Percentiles rank a stretch among this genome's conserved stretches.
phyloP scores from a whole-genome alignment of 495 filamentous ascomycete species.

The Neurospora pannonica region DNA sequence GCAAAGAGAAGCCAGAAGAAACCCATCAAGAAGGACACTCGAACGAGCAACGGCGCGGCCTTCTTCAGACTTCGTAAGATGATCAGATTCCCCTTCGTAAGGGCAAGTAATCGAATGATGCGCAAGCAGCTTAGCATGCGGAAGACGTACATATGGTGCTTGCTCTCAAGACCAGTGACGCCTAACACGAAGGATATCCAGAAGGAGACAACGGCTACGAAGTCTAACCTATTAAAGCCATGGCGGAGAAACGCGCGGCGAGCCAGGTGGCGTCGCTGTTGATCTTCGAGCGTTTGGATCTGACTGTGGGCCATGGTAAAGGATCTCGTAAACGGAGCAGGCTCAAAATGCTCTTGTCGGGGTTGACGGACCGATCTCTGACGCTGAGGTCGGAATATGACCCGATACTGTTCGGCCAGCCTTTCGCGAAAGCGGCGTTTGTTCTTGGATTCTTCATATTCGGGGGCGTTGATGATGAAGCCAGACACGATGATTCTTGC shows the following conservation, averaged over 20 bases:
- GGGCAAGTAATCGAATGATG: conserved; percentile 75
- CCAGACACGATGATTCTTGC: conserved; percentile 85
- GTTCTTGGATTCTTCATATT: conserved; percentile 73
- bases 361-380: conserved; percentile 50
- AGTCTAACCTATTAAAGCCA: conserved; percentile 91
- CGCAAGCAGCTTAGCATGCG: conserved; percentile 92
- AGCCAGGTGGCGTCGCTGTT: conserved; percentile 74
- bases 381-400: conserved; percentile 72
- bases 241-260: conserved; percentile 89
- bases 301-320: conserved; percentile 56
- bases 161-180: conserved; percentile 53
- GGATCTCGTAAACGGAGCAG: conserved; percentile 68
- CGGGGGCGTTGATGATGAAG: conserved; percentile 74
- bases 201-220: conserved; percentile 89
- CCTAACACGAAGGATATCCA: conserved; percentile 80
- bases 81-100: conserved; percentile 89
- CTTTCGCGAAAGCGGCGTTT: conserved; percentile 61
- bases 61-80: conserved; percentile 94
- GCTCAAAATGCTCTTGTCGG: conserved; percentile 30
- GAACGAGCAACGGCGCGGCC: conserved; percentile 83
- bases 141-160: conserved; percentile 75
- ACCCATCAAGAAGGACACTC: conserved; percentile 90
- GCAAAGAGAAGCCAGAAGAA: conserved; percentile 99
- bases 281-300: conserved; percentile 58
- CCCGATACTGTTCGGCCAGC: conserved; percentile 62